phyloP scores from a whole-genome alignment of 2,329 filamentous ascomycete genomes.

The Teratosphaeria gauchensis region DNA sequence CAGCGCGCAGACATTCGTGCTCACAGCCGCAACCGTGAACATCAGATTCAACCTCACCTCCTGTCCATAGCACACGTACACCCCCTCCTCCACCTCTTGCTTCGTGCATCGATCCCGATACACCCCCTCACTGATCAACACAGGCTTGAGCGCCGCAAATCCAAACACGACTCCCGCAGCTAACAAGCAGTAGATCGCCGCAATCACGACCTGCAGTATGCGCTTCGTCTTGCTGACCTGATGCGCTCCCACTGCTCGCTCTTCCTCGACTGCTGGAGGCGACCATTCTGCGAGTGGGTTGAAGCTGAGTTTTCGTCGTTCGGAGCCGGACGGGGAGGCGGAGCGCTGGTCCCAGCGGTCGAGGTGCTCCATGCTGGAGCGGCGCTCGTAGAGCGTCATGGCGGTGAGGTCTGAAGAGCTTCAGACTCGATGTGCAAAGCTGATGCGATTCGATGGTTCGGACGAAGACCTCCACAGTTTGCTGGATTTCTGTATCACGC shows the following conservation, averaged over 20 bases:
- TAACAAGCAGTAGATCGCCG: constrained; percentile 64
- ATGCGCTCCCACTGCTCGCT: constrained; percentile 37
- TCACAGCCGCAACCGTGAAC: constrained; percentile 83
- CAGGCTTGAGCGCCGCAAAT: constrained; percentile 73
- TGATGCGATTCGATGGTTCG: background rate
- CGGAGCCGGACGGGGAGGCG: constrained; percentile 26
- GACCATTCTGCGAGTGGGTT: constrained; percentile 40
- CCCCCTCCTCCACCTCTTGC: constrained; percentile 39
- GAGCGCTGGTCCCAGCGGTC: background rate
- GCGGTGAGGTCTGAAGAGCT: background rate
- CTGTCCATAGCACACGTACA: constrained; percentile 48
- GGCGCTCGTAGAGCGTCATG: background rate
- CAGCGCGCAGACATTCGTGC: constrained; percentile 75
- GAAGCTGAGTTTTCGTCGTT: constrained; percentile 40
- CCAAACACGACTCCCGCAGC: constrained; percentile 74
- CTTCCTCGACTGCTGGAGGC: constrained; percentile 26
- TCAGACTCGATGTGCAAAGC: background rate
- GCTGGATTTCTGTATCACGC: background rate
- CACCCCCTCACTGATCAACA: constrained; percentile 62
- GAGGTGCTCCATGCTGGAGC: background rate
- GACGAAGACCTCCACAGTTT: background rate
- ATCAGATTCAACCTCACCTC: constrained; percentile 66
- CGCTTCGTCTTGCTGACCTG: constrained; percentile 39
- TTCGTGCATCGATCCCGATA: constrained; percentile 56
- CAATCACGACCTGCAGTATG: constrained; percentile 51